Evolutionary conservation across 345 rosid genomes (phyloP).

Genomic region (Populus nigra): DNA sequence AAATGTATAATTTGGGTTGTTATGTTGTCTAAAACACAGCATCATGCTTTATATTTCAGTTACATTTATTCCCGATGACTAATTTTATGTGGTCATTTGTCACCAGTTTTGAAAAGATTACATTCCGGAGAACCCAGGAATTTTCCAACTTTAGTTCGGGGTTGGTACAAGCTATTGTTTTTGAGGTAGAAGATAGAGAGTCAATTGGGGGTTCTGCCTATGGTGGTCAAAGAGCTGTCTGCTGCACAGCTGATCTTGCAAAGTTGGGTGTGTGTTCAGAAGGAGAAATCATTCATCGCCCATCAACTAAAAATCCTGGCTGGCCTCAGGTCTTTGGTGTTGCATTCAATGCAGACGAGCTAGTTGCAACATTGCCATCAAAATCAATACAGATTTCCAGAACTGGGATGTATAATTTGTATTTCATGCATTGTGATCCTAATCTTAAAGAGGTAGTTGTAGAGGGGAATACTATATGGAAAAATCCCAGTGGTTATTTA

Average conservation of each 20-base stretch:
- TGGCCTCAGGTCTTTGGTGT: conserved; percentile 82
- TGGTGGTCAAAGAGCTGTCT: conserved; percentile 96
- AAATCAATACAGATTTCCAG: conserved; percentile 57
- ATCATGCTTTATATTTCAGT: background rate
- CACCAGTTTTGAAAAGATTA: conserved; percentile 79
- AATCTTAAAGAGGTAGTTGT: conserved; percentile 58
- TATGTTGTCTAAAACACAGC: background rate
- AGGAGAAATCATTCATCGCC: conserved; percentile 82
- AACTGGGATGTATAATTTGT: conserved; percentile 94
- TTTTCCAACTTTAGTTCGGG: conserved; percentile 49
- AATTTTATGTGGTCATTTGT: conserved; percentile 5
- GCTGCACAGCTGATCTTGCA: conserved; percentile 87
- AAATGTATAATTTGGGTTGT: background rate
- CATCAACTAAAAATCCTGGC: conserved; percentile 51
- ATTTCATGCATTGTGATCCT: conserved; percentile 84
- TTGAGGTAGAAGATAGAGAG: conserved; percentile 86
- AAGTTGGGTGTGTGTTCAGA: conserved; percentile 73
- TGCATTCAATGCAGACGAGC: conserved; percentile 45
- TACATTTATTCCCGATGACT: conserved; percentile 11
- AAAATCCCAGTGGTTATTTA: conserved; percentile 82
- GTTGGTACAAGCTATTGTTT: conserved; percentile 65
- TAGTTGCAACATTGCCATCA: conserved; percentile 48
- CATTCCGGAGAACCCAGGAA: conserved; percentile 53
- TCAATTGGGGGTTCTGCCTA: conserved; percentile 90
- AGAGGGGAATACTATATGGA: conserved; percentile 90